Evolutionary conservation across 2,329 filamentous ascomycete genomes (phyloP).

Genomic region (Fusarium continuum): DNA sequence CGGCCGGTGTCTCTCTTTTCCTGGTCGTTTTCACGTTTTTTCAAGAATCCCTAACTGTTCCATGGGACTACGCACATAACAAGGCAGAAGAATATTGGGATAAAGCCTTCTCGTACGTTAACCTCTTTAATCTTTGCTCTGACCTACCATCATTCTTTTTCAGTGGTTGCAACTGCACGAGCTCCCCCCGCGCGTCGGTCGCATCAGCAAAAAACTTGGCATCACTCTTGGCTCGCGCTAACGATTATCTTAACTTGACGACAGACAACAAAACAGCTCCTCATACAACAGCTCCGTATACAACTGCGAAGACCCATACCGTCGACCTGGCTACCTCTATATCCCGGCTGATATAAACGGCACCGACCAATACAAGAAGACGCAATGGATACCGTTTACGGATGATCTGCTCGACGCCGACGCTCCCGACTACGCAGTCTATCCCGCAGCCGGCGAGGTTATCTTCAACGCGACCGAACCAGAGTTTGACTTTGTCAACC

Average conservation of each 20-base stretch:
- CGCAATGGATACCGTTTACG: slow-evolving; percentile 41
- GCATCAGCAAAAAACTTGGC: slow-evolving; percentile 15
- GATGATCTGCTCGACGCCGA: slow-evolving; percentile 68
- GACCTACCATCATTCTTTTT: not conserved
- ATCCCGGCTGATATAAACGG: slow-evolving; percentile 54
- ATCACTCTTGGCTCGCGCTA: slow-evolving; percentile 16
- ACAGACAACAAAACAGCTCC: not conserved
- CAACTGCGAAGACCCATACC: slow-evolving; percentile 42
- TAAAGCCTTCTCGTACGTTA: slow-evolving; percentile 14
- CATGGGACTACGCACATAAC: slow-evolving; percentile 21
- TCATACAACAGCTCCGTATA: not conserved
- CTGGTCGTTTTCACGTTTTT: slow-evolving; percentile 25
- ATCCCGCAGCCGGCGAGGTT: slow-evolving; percentile 54
- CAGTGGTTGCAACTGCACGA: not conserved
- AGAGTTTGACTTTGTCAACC: slow-evolving; percentile 12
- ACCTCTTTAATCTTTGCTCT: not conserved
- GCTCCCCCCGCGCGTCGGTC: not conserved
- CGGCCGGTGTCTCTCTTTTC: slow-evolving; percentile 29
- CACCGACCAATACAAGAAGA: slow-evolving; percentile 70
- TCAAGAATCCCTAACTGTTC: slow-evolving; percentile 23
- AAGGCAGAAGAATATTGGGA: slow-evolving; percentile 24
- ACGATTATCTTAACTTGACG: slow-evolving; percentile 1
- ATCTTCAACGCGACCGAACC: slow-evolving; percentile 72
- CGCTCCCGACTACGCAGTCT: slow-evolving; percentile 55
- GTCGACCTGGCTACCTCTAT: slow-evolving; percentile 64